Conservation (phyloP, 1,284 basidiomycete species). For the Tilletia caries region DNA sequence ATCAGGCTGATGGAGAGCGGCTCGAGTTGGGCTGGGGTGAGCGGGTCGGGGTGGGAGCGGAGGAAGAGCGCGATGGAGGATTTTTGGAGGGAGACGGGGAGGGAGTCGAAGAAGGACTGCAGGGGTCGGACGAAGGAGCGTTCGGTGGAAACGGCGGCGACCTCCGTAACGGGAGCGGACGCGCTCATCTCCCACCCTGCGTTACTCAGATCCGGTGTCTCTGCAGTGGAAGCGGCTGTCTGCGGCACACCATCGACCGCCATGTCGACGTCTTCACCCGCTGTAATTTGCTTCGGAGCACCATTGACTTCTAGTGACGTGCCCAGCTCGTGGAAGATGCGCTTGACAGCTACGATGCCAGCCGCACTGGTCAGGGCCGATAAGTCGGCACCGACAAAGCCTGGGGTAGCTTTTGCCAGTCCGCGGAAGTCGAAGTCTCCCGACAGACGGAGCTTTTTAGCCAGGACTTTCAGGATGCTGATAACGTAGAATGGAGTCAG, state of each 20-base stretch:
- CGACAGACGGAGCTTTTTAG: slow-evolving; percentile 52
- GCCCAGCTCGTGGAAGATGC: slow-evolving; percentile 81
- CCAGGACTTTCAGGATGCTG: slow-evolving; percentile 47
- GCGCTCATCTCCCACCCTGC: background rate
- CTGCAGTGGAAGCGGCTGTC: background rate
- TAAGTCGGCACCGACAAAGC: slow-evolving; percentile 93
- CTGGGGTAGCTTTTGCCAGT: slow-evolving; percentile 88
- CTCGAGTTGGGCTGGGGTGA: slow-evolving; percentile 72
- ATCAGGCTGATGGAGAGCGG: slow-evolving; percentile 72
- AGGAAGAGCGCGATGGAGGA: slow-evolving; percentile 84
- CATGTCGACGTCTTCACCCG: slow-evolving; percentile 7
- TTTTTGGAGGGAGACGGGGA: slow-evolving; percentile 56
- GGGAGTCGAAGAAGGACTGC: slow-evolving; percentile 56
- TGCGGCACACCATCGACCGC: background rate
- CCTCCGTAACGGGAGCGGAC: background rate
- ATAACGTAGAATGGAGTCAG: background rate
- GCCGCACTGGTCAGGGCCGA: slow-evolving; percentile 86
- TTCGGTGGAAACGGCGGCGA: slow-evolving; percentile 17
- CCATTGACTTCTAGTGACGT: background rate
- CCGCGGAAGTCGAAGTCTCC: slow-evolving; percentile 79
- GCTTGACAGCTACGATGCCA: slow-evolving; percentile 90
- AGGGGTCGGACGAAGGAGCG: slow-evolving; percentile 33
- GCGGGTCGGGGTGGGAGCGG: slow-evolving; percentile 73
- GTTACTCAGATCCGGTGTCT: background rate
- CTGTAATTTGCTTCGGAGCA: slow-evolving; percentile 19